Evolutionary conservation across 2,329 filamentous ascomycete species (phyloP), one percentile per base, ranked within the genome.

Genomic region (Xylariales sp.): DNA sequence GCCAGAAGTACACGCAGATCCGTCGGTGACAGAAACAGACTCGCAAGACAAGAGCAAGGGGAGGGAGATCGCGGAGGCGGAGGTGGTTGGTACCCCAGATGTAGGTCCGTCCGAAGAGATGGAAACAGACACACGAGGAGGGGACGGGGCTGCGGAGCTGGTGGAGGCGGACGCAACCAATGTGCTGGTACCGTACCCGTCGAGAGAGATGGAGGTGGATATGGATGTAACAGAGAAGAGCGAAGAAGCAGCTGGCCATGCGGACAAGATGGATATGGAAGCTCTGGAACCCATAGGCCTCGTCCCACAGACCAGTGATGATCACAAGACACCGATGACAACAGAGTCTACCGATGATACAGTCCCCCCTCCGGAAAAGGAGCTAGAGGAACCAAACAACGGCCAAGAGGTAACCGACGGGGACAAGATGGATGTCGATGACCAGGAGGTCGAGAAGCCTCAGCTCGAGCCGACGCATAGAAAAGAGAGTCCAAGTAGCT

Each of bases 11-110:
- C n/a, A n/a, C n/a, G n/a, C n/a, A n/a, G n/a, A 35, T n/a, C n/a
- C 24, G 7, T n/a, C 24, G 11, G 45, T 34, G 24, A 27, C n/a
- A n/a, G 24, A 27, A n/a, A 8, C 24, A 8, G 24, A 27, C 8
- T 8, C 38, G 14, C 37, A 33, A 25, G 43, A 46, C 3, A 59
- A 58, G 38, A 55, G 55, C 35, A 59, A 57, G 41, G 47, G 42
- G 31, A 51, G 40, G 28, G 19, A 36, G 28, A 28, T 16, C 3
- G 34, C 25, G 6, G 36, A 38, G 12, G 49, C 43, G 10, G 42
- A 35, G 20, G 31, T 46, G 28, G 41, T 53, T 32, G 46, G 32
- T 8, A 49, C 40, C 8, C 24, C 24, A 27, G 24, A 27, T 27
- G 24, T n/a, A 27, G 24, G 24, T 27, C 24, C 8, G n/a, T n/a